Conservation (phyloP, 495 filamentous ascomycete genomes). For the Talaromyces liani region DNA sequence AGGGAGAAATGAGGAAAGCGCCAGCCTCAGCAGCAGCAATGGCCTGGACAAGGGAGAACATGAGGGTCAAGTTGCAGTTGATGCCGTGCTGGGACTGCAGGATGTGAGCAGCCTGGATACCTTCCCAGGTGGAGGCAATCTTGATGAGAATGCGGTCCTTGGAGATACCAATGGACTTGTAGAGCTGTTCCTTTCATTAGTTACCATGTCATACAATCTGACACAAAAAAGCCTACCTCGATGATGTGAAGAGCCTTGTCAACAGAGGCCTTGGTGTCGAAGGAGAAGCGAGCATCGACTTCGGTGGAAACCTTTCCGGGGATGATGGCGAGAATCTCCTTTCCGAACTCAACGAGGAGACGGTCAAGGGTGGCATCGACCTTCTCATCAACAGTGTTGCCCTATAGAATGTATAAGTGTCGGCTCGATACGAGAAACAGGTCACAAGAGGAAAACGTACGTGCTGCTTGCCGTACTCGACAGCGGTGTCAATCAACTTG, state of each 20-base stretch:
- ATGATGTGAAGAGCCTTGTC: constrained; percentile 97
- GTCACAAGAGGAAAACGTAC: constrained; percentile 28
- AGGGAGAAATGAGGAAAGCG: constrained; percentile 97
- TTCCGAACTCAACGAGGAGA: constrained; percentile 95
- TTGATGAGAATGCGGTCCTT: constrained; percentile 78
- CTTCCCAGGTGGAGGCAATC: constrained; percentile 67
- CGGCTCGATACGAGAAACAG: background rate
- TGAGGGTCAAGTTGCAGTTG: constrained; percentile 98
- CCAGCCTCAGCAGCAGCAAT: constrained; percentile 95
- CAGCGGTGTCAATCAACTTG: constrained; percentile 78
- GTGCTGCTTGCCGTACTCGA: constrained; percentile 76
- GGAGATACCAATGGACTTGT: constrained; percentile 81
- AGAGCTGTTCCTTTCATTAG: constrained; percentile 52
- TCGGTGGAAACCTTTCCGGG: constrained; percentile 98
- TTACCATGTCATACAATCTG: constrained; percentile 5
- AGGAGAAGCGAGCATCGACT: constrained; percentile 94
- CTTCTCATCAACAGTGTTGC: constrained; percentile 59
- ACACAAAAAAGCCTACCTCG: constrained; percentile 49
- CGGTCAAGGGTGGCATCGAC: constrained; percentile 80
- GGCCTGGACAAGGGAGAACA: constrained; percentile 95
- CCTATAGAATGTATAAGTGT: constrained; percentile 19
- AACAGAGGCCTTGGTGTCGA: constrained; percentile 86
- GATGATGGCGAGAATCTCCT: constrained; percentile 92
- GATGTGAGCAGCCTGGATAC: constrained; percentile 93
- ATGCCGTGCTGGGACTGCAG: constrained; percentile 89